phyloP scores from a whole-genome alignment of 2,329 filamentous ascomycete species.

The Scolecobasidium constrictum region DNA sequence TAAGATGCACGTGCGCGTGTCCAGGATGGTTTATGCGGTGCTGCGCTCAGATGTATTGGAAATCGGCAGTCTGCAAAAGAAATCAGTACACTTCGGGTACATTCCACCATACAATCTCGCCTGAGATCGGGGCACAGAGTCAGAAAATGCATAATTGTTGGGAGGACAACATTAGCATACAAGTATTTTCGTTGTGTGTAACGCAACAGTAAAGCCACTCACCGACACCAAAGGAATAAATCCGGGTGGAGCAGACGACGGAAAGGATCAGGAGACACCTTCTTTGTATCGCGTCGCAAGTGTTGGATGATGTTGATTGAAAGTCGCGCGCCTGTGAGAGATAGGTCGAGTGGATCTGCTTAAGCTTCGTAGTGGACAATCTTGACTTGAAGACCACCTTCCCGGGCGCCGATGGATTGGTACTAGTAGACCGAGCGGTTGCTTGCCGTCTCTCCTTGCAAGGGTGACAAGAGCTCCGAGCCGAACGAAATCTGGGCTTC shows the following conservation, averaged over 20 bases:
- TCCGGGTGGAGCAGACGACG: no score
- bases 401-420: not conserved
- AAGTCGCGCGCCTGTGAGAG: no score
- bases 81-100: not conserved
- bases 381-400: not conserved
- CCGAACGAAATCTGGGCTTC: not conserved
- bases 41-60: not conserved
- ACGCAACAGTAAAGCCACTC: not conserved
- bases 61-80: not conserved
- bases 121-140: not conserved
- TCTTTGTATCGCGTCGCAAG: no score
- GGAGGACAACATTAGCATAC: not conserved
- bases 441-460: not conserved
- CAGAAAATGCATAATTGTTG: not conserved
- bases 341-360: not conserved
- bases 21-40: not conserved
- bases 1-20: not conserved
- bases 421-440: not conserved
- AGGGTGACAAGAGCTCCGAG: not conserved
- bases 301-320: no score
- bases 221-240: not conserved
- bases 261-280: no score
- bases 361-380: not conserved
- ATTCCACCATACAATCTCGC: not conserved
- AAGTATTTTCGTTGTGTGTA: not conserved